A percentile compares a stretch with the other conserved stretches of the same genome.
Evolutionary conservation across 352 stramenopile genomes (phyloP).

Genomic region (Lagenidium giganteum): DNA sequence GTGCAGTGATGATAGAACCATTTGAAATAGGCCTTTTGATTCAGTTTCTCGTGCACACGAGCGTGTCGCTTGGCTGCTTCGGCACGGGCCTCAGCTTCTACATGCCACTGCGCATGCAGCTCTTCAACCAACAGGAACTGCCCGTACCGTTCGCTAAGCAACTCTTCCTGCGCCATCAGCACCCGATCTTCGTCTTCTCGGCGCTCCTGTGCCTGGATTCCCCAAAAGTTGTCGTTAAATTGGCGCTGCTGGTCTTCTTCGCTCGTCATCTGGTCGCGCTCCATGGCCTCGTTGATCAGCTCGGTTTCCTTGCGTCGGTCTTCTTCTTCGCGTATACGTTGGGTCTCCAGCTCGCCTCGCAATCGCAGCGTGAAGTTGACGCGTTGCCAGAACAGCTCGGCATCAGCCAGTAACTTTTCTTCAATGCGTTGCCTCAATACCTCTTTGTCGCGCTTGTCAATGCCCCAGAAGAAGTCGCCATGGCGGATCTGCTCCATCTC

Average conservation of each 20-base stretch:
- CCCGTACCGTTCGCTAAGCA: slow-evolving; percentile 27
- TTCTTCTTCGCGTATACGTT: slow-evolving; percentile 20
- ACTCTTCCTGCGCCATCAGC: slow-evolving; percentile 35
- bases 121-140: slow-evolving; percentile 19
- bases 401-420: slow-evolving; percentile 30
- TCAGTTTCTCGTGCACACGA: slow-evolving; percentile 28
- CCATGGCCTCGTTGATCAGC: slow-evolving; percentile 19
- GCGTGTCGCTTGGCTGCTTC: slow-evolving; percentile 12
- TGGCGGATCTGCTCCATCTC: slow-evolving; percentile 39
- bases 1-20: slow-evolving; percentile 58
- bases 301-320: slow-evolving; percentile 17
- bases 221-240: slow-evolving; percentile 50
- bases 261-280: slow-evolving; percentile 21
- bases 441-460: slow-evolving; percentile 37
- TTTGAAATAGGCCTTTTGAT: slow-evolving; percentile 42
- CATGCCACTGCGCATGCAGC: slow-evolving; percentile 24
- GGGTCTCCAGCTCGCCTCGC: slow-evolving; percentile 14
- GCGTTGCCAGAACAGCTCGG: slow-evolving; percentile 36
- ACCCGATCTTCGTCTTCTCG: slow-evolving; percentile 22
- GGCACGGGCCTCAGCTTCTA: slow-evolving; percentile 18
- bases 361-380: slow-evolving; percentile 23
- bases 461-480: slow-evolving; percentile 50
- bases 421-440: slow-evolving; percentile 30
- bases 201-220: slow-evolving; percentile 46
- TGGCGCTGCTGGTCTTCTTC: slow-evolving; percentile 40